Percentiles rank a stretch among this genome's conserved stretches.
phyloP scores from a whole-genome alignment of 495 filamentous ascomycete genomes.

The Penicillium cataractarum region DNA sequence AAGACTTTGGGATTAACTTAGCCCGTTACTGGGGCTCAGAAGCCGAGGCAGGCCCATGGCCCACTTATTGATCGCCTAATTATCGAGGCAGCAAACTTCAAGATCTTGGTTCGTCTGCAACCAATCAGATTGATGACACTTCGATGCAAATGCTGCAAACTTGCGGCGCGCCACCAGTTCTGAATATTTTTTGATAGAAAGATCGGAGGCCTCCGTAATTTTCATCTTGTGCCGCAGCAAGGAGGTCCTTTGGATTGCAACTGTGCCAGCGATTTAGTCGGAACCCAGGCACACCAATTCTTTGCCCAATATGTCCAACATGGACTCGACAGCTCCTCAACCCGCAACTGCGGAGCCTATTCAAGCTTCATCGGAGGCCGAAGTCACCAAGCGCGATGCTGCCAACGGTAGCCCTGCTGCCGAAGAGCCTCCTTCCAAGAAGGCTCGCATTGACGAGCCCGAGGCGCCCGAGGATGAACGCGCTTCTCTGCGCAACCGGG shows the following conservation, averaged over 20 bases:
- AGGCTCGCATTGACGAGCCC: constrained; percentile 55
- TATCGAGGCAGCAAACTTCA: background rate
- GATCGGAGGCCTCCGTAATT: constrained; percentile 1
- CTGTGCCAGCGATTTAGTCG: background rate
- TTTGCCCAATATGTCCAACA: constrained; percentile 9
- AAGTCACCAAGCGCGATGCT: constrained; percentile 23
- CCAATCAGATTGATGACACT: constrained; percentile 4
- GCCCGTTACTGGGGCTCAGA: background rate
- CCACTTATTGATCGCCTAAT: background rate
- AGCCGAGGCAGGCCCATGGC: background rate
- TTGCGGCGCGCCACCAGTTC: constrained; percentile 1
- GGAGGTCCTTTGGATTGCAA: background rate
- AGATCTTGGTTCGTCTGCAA: background rate
- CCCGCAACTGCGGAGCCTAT: constrained; percentile 16
- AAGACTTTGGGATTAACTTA: too few relatives aligned
- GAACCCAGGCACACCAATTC: background rate
- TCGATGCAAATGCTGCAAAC: constrained; percentile 4
- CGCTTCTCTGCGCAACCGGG: constrained; percentile 56
- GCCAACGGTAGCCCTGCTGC: constrained; percentile 14
- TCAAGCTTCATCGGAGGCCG: constrained; percentile 9
- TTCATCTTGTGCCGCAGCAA: background rate
- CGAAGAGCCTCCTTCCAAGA: constrained; percentile 61
- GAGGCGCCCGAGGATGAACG: constrained; percentile 28
- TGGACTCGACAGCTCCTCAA: constrained; percentile 17
- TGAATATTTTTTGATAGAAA: constrained; percentile 7